A percentile compares a stretch with the other conserved stretches of the same genome.
These are phyloP conservation scores for Phaeosphaeria sp. DNA, from an alignment of 2,329 filamentous ascomycete genomes.

Conservation along the genomic window DNA sequence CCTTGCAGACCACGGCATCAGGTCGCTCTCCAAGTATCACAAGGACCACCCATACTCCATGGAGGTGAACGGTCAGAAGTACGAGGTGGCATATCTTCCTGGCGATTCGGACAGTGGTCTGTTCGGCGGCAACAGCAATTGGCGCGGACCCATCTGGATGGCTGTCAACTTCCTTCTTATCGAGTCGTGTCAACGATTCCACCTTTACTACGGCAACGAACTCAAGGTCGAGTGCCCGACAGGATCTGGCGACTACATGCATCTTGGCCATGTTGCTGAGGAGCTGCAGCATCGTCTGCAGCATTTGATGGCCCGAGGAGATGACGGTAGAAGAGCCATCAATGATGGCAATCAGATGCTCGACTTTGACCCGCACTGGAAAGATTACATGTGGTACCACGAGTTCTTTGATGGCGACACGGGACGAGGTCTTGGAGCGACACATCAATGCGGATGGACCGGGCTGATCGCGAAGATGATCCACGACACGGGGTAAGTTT, in stretches of 20 bases:
- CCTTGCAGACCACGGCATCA: slow-evolving; percentile 86
- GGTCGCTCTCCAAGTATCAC: slow-evolving; percentile 90
- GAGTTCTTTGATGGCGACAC: slow-evolving; percentile 96
- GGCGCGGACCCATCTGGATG: slow-evolving; percentile 93
- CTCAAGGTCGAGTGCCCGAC: slow-evolving; percentile 94
- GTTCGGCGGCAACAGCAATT: slow-evolving; percentile 97
- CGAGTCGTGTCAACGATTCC: slow-evolving; percentile 93
- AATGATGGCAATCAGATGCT: slow-evolving; percentile 84
- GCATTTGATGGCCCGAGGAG: slow-evolving; percentile 84
- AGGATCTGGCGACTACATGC: slow-evolving; percentile 93
- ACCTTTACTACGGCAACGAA: slow-evolving; percentile 90
- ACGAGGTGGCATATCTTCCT: slow-evolving; percentile 86
- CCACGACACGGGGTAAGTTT: slow-evolving; percentile 88
- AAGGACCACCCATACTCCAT: slow-evolving; percentile 90
- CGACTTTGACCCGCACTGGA: slow-evolving; percentile 93
- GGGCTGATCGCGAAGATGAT: slow-evolving; percentile 96
- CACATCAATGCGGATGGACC: slow-evolving; percentile 96
- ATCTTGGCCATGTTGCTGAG: slow-evolving; percentile 91
- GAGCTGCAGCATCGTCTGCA: slow-evolving; percentile 94
- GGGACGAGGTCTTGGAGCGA: slow-evolving; percentile 87
- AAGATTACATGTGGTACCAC: slow-evolving; percentile 92
- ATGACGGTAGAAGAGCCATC: slow-evolving; percentile 86
- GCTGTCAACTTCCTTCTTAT: slow-evolving; percentile 95
- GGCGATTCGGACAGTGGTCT: slow-evolving; percentile 96
- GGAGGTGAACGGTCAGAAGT: slow-evolving; percentile 92